These are phyloP conservation scores for Vigna hirtella DNA, from an alignment of 306 rosid species.

Conservation along the genomic window DNA sequence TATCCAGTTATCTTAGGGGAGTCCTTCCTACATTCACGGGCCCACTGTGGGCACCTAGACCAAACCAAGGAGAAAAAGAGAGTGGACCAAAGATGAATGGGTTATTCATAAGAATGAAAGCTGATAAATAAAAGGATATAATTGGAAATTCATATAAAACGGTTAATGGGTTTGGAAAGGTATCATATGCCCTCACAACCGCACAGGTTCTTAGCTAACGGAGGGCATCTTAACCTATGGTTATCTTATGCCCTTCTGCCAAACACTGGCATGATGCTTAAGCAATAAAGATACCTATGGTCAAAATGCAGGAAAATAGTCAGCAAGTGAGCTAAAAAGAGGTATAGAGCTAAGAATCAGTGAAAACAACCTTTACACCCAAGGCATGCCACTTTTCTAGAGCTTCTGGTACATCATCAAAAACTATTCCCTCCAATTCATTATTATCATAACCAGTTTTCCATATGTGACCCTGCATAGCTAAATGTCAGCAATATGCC, in stretches of 20 bases:
- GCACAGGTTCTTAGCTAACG: constrained; percentile 20
- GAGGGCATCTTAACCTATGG: constrained; percentile 37
- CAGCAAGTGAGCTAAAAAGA: constrained; percentile 26
- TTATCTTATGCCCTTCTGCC: constrained; percentile 25
- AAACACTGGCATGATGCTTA: constrained; percentile 37
- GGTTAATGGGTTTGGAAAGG: constrained; percentile 37
- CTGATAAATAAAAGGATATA: constrained; percentile 8
- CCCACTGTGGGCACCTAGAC: constrained; percentile 29
- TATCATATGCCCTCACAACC: constrained; percentile 30
- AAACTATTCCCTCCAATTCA: constrained; percentile 85
- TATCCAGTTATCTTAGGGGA: constrained; percentile 27
- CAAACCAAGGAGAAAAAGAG: constrained; percentile 39
- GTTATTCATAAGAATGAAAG: constrained; percentile 9
- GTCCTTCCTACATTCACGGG: constrained; percentile 17
- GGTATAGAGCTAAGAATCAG: constrained; percentile 34
- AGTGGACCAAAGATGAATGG: constrained; percentile 25
- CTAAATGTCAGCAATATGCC: constrained; percentile 42
- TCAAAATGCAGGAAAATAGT: constrained; percentile 31
- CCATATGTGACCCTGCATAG: constrained; percentile 95
- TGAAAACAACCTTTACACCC: constrained; percentile 72
- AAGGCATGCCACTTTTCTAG: constrained; percentile 80
- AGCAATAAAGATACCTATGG: constrained; percentile 29
- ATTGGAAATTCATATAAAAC: constrained; percentile 28
- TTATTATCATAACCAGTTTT: constrained; percentile 80
- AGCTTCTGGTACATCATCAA: constrained; percentile 93